Percentiles rank a stretch among this genome's conserved stretches.
Conservation (phyloP, 495 filamentous ascomycete species). For the Hypoxylon fuscum region DNA sequence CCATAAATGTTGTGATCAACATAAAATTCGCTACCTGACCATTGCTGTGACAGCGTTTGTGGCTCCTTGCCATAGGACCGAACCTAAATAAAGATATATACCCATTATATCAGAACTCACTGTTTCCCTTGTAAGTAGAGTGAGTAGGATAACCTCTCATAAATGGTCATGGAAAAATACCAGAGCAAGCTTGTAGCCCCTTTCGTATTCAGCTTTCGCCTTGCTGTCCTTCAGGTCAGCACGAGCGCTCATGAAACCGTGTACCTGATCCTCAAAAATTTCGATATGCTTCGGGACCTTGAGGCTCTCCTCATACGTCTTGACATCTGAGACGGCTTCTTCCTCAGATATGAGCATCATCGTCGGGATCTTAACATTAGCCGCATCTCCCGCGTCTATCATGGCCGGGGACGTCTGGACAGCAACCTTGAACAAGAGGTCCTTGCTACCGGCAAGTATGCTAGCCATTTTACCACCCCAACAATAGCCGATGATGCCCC, state of each 20-base stretch:
- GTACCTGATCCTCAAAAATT: slow-evolving; percentile 69
- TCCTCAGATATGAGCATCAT: slow-evolving; percentile 61
- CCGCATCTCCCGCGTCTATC: slow-evolving; percentile 45
- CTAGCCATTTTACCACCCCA: slow-evolving; percentile 43
- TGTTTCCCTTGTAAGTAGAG: too few species aligned
- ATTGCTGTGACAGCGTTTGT: too few species aligned
- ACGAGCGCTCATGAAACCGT: slow-evolving; percentile 74
- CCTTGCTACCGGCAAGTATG: slow-evolving; percentile 21
- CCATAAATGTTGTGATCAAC: too few species aligned
- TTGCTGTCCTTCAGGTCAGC: slow-evolving; percentile 64
- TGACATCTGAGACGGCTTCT: slow-evolving; percentile 60
- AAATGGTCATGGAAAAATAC: slow-evolving; percentile 69
- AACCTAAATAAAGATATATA: too few species aligned
- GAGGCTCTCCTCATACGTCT: slow-evolving; percentile 63
- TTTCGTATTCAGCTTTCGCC: slow-evolving; percentile 69
- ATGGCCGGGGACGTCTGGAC: slow-evolving; percentile 29
- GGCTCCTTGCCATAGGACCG: too few species aligned
- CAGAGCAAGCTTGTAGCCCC: slow-evolving; percentile 66
- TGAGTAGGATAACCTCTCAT: too few species aligned
- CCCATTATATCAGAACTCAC: too few species aligned
- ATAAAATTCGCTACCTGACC: too few species aligned
- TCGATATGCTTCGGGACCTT: slow-evolving; percentile 66
- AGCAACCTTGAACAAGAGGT: slow-evolving; percentile 24
- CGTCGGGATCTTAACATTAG: slow-evolving; percentile 58
- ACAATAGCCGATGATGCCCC: slow-evolving; percentile 40